Base-by-base conservation (phyloP, 1,139 yeast species). In the Geotrichum bryndzae region DNA sequence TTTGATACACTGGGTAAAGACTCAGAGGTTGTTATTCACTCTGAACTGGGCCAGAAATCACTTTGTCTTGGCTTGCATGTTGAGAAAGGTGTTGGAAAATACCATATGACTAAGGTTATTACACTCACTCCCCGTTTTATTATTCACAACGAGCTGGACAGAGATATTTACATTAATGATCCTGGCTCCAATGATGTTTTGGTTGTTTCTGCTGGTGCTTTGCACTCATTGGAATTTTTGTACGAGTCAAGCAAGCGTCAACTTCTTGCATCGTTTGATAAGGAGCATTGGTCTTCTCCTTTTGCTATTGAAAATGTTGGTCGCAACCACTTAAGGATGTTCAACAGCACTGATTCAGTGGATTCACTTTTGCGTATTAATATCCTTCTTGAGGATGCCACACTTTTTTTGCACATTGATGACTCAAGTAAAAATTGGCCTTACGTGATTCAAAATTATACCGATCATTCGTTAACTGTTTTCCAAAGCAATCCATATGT, bases 1-100 rank as follows among this genome's bases (percentile, higher is more conserved):
- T 85, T 94, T 69, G 97, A 92, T 71, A 96, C 96, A 1, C 82
- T 94, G 64, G 99, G 99, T 0, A 95, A 90, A 67, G 78, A 86
- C 0, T 81, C 82, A 56, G 96, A 90, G 60, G 80, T 87, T 1
- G 79, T 79, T 11, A 81, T 90, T 52, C 84, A 84, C 2, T 67
- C 87, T 0, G 78, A 79, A 50, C 84, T 83, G 18, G 82, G 80
- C 63, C 86, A 83, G 63, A 73, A 82, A n/a, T 50, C 58, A 68
- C 82, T 85, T 66, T 85, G 88, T 70, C 77, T 92, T 25, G 98
- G 97, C n/a, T 75, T 92, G 23, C 79, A 83, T 25, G 82, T 92
- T 8, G 74, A 81, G 0, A 97, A 92, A 68, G 99, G 98, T 15
- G 85, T 84, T 67, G 98, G 98, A 1, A 85, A 72, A 65, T 92